Evolutionary conservation across 139 green algal species (phyloP), one percentile per base, ranked within the genome.

Genomic region (Ettlia oleoabundans): DNA sequence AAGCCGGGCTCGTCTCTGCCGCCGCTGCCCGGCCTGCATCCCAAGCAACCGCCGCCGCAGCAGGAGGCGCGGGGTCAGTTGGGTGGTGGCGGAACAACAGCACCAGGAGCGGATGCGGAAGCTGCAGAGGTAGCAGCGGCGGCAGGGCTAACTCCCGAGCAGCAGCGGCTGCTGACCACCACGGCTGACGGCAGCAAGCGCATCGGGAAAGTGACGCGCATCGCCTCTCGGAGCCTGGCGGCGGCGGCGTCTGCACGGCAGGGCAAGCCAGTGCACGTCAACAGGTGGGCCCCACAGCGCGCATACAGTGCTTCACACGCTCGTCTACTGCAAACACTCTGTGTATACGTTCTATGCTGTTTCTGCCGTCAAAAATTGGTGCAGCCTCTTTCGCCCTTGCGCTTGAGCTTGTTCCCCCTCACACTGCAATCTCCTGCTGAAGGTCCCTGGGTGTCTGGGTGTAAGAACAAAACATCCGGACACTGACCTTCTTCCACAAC

Each of bases 111-210:
- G 47, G 69, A 43, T 26, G 37, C 38, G 2, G 47, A 4, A 22
- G 35, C 66, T 3, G 30, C 22, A 1, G 37, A 40, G 26, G 58
- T 22, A 15, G 80, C 41, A 15, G 70, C 43, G 0, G 43, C 61
- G 2, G 42, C 42, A 6, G 43, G 61, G 10, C 43, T 61, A 3
- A 42, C 38, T 1, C 41, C 38, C 3, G 52, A 65, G 38, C 80
- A 65, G 69, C 80, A 15, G 64, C 77, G n/a, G 3, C 55, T 76
- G 77, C 77, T 70, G 43, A 68, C 78, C 24, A 67, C 65, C 37
- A 76, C 52, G 1, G 66, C 47, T 24, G 38, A 74, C 24, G 83
- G 53, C 32, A 40, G 53, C 51, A 55, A 53, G 72, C 81, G 63
- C 28, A 43, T 78, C 43, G 83, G 76, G 21, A 76, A 28, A 2